Percentiles rank a stretch among this genome's conserved stretches.
Conservation (phyloP, 371 early-diverging fungal species). For the Mucor piriformis region DNA sequence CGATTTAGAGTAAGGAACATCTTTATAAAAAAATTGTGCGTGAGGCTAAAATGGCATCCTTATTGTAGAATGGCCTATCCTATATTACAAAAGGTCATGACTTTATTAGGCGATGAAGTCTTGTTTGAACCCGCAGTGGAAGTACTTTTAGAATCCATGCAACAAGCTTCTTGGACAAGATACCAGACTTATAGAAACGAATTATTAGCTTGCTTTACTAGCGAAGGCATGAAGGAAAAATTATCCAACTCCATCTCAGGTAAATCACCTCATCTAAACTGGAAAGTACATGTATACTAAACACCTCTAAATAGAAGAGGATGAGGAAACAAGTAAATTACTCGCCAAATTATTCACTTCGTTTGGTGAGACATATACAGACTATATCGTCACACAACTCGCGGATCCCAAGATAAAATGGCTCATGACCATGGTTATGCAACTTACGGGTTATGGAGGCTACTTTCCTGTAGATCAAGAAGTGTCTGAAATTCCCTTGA, state of each 20-base stretch:
- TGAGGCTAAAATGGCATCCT: neutral
- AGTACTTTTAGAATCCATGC: slow-evolving; percentile 60
- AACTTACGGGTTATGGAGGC: slow-evolving; percentile 71
- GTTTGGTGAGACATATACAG: slow-evolving; percentile 74
- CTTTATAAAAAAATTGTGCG: neutral
- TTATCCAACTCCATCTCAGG: slow-evolving; percentile 42
- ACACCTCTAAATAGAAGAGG: slow-evolving; percentile 39
- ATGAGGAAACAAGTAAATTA: slow-evolving; percentile 57
- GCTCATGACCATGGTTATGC: slow-evolving; percentile 68
- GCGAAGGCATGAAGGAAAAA: slow-evolving; percentile 51
- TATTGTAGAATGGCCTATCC: slow-evolving; percentile 38
- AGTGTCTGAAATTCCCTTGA: slow-evolving; percentile 70
- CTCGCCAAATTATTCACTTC: slow-evolving; percentile 65
- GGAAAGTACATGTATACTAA: too few relatives aligned
- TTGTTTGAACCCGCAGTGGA: slow-evolving; percentile 57
- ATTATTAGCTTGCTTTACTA: slow-evolving; percentile 58
- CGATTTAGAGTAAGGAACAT: slow-evolving; percentile 50
- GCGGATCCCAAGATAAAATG: slow-evolving; percentile 47
- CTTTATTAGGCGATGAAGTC: slow-evolving; percentile 43
- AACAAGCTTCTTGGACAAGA: slow-evolving; percentile 35
- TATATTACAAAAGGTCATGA: slow-evolving; percentile 45
- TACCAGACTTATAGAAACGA: slow-evolving; percentile 53
- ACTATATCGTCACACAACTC: slow-evolving; percentile 57
- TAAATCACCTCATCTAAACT: neutral
- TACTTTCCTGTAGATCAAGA: slow-evolving; percentile 74